Evolutionary conservation across 176 grass and related monocot genomes (phyloP).

Genomic region (bread wheat (Triticum aestivum)): DNA sequence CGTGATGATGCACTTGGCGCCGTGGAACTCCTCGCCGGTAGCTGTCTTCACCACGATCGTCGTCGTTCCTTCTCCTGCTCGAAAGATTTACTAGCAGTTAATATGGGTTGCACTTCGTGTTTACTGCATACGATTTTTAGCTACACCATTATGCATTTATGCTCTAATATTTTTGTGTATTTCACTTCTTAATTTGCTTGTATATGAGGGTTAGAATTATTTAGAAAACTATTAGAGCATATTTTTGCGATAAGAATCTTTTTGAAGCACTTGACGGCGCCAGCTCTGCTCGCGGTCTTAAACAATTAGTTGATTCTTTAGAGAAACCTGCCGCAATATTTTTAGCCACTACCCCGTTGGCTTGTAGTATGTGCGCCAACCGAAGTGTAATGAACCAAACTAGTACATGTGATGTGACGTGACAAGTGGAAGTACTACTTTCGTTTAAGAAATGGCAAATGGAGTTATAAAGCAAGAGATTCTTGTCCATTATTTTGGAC

Average conservation of each 20-base stretch:
- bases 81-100: neutral
- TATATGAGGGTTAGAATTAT: too few relatives aligned
- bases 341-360: neutral
- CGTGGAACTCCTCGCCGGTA: slow-evolving; percentile 38
- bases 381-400: neutral
- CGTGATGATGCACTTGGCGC: slow-evolving; percentile 61
- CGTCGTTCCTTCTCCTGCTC: slow-evolving; percentile 3
- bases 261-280: neutral
- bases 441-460: neutral
- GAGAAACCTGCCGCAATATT: neutral
- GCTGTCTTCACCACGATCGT: slow-evolving; percentile 41
- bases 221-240: too few relatives aligned
- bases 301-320: neutral
- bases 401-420: neutral
- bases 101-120: too few relatives aligned
- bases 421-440: neutral
- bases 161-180: too few relatives aligned
- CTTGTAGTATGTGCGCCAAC: neutral
- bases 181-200: too few relatives aligned
- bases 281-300: neutral
- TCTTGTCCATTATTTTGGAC: neutral
- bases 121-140: too few relatives aligned
- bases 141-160: too few relatives aligned
- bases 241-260: neutral
- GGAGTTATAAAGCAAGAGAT: neutral